These are phyloP conservation scores for Tulasnella calospora DNA, from an alignment of 768 basidiomycete genomes.

Conservation along the genomic window DNA sequence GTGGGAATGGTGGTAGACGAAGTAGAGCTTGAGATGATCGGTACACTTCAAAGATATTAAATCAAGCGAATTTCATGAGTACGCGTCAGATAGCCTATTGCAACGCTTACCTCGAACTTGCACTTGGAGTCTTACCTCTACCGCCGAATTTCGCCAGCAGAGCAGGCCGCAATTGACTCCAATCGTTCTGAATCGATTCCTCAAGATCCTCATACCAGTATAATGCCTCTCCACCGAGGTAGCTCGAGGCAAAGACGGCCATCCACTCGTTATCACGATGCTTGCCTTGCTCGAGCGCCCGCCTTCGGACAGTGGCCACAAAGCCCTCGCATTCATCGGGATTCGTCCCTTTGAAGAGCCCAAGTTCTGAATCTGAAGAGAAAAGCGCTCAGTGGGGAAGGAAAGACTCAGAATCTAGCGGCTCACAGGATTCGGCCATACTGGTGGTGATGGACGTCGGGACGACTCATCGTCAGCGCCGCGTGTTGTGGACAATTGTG, in stretches of 20 bases:
- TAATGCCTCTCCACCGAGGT: background rate
- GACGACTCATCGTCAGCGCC: background rate
- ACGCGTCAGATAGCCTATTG: background rate
- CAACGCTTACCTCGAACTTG: background rate
- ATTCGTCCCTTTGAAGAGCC: background rate
- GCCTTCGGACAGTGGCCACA: background rate
- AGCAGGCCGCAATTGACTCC: background rate
- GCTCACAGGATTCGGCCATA: background rate
- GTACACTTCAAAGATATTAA: background rate
- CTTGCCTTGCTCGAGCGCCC: background rate
- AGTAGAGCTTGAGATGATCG: background rate
- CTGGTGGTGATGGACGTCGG: background rate
- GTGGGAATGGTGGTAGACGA: background rate
- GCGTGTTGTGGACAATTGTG: background rate
- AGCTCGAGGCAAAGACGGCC: background rate
- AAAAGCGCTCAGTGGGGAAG: background rate
- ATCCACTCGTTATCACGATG: conserved; percentile 6
- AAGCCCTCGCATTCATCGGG: background rate
- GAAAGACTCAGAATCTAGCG: background rate
- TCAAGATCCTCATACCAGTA: conserved; percentile 11
- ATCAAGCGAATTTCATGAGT: too few relatives aligned
- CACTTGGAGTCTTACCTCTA: background rate
- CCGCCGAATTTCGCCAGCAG: background rate
- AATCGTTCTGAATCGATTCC: background rate
- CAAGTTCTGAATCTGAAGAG: background rate